Evolutionary conservation across 768 basidiomycete species (phyloP).

Genomic region (Rhizopogon vulgaris): DNA sequence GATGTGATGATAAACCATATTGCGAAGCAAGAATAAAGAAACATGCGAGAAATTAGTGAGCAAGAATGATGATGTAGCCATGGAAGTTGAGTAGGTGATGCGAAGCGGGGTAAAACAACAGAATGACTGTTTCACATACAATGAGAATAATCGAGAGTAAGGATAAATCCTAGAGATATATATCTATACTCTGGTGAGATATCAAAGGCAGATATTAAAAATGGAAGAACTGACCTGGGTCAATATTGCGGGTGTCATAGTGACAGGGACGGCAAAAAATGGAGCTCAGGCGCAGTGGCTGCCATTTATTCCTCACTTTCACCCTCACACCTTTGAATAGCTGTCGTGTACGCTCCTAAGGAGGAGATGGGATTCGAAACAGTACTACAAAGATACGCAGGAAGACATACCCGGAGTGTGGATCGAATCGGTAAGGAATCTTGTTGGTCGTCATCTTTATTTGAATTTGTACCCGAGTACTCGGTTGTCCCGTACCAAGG

Average conservation of each 20-base stretch:
- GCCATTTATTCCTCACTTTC: conserved; percentile 12
- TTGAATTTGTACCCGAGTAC: background rate
- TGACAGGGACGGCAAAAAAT: conserved; percentile 15
- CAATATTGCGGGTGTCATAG: conserved; percentile 8
- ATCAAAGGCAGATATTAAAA: background rate
- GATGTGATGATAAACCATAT: no score
- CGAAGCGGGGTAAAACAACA: background rate
- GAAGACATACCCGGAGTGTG: conserved; percentile 13
- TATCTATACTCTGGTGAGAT: background rate
- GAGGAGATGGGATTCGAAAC: background rate
- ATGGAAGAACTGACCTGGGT: conserved; percentile 14
- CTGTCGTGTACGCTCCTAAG: conserved; percentile 15
- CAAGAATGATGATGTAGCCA: no score
- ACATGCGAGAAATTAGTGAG: no score
- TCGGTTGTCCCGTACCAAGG: conserved; percentile 5
- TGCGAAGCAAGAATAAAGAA: no score
- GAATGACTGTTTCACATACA: background rate
- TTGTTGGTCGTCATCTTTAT: conserved; percentile 2
- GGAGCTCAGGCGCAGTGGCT: conserved; percentile 7
- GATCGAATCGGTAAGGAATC: conserved; percentile 4
- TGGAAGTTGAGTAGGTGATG: conserved; percentile 33
- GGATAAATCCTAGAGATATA: background rate
- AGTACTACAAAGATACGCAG: background rate
- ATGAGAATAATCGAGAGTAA: background rate
- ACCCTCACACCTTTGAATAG: conserved; percentile 8